phyloP scores from a whole-genome alignment of 768 basidiomycete genomes.

The Lepiota venenata region DNA sequence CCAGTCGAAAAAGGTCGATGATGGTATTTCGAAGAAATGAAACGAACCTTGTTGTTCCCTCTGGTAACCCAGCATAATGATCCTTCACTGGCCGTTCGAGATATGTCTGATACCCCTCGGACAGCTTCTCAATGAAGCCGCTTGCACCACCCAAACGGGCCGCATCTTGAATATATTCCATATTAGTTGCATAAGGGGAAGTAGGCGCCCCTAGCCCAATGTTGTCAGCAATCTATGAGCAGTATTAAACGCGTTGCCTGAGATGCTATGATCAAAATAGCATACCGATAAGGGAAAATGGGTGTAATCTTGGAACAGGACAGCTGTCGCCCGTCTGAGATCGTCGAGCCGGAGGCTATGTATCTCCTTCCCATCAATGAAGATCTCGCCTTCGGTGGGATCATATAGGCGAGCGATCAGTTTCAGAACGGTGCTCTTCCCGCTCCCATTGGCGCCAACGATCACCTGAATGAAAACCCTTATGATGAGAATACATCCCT shows the following conservation, averaged over 20 bases:
- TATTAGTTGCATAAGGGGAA: slow-evolving; percentile 36
- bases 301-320: slow-evolving; percentile 81
- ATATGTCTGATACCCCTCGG: slow-evolving; percentile 68
- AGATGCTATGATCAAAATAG: not conserved
- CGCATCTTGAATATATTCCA: slow-evolving; percentile 58
- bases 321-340: slow-evolving; percentile 63
- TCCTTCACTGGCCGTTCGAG: slow-evolving; percentile 71
- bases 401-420: slow-evolving; percentile 71
- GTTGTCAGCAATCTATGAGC: slow-evolving; percentile 68
- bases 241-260: not conserved
- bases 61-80: slow-evolving; percentile 60
- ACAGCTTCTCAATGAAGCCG: slow-evolving; percentile 57
- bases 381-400: slow-evolving; percentile 60
- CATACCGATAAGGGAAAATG: slow-evolving; percentile 74
- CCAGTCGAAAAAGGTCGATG: not conserved
- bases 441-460: slow-evolving; percentile 77
- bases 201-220: slow-evolving; percentile 71
- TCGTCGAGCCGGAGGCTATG: slow-evolving; percentile 58
- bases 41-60: slow-evolving; percentile 44
- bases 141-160: slow-evolving; percentile 70
- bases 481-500: not conserved
- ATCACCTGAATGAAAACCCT: slow-evolving; percentile 48
- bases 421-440: slow-evolving; percentile 80
- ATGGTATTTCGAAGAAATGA: not conserved
- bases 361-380: slow-evolving; percentile 63